These are phyloP conservation scores for Pseudogymnoascus sp. DNA, from an alignment of 2,329 filamentous ascomycete species.

Conservation along the genomic window DNA sequence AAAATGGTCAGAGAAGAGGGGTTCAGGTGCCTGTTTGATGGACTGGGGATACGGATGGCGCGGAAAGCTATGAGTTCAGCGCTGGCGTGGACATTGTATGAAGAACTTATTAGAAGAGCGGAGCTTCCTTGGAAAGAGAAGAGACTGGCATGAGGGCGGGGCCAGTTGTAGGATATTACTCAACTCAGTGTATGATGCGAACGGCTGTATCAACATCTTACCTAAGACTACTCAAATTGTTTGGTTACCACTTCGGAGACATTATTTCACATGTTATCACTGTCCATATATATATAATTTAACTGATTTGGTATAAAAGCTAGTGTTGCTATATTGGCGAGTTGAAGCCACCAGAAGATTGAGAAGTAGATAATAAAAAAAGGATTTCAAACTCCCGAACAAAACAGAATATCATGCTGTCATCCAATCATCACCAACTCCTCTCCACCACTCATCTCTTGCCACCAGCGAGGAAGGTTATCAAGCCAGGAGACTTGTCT, in stretches of 20 bases:
- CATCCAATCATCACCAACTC: neutral
- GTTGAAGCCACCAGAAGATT: neutral
- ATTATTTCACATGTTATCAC: neutral
- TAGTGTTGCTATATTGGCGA: constrained; percentile 2
- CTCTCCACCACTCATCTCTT: constrained; percentile 14
- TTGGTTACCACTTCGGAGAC: neutral
- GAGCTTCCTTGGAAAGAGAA: constrained; percentile 31
- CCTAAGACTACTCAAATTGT: neutral
- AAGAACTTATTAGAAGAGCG: constrained; percentile 76
- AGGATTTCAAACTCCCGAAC: neutral
- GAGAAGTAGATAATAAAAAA: neutral
- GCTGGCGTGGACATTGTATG: constrained; percentile 95
- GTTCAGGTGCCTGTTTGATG: constrained; percentile 71
- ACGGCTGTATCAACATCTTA: constrained; percentile 2
- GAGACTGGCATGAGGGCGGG: neutral
- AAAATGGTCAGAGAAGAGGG: constrained; percentile 81
- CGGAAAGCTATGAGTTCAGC: constrained; percentile 89
- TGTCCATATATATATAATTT: neutral
- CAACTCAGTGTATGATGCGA: neutral
- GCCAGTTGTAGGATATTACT: neutral
- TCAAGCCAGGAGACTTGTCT: constrained; percentile 23
- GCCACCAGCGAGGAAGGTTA: constrained; percentile 28
- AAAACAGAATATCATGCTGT: neutral
- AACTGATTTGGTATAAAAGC: constrained; percentile 6
- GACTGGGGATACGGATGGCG: constrained; percentile 76